Evolutionary conservation across 148 eudicot species (phyloP), one percentile per base, ranked within the genome.

Genomic region (Drosera capensis): DNA sequence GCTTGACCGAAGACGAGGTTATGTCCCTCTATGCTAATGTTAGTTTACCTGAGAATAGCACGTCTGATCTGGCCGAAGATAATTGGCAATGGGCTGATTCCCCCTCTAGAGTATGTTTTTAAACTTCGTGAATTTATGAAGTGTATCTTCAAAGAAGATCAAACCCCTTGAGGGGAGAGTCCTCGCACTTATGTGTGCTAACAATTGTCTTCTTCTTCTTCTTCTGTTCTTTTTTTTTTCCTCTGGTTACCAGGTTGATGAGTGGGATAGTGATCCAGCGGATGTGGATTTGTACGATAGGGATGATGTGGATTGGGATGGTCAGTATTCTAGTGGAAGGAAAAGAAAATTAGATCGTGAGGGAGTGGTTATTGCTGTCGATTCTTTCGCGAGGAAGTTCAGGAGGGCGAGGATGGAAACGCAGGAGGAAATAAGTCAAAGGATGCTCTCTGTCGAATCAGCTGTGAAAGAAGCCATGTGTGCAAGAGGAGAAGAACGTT

Each of bases 221-320:
- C n/a, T n/a, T n/a, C n/a, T n/a, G n/a, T 46, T 25, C 36, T 22
- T 45, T 20, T 42, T 51, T 58, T 2, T 18, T 23, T 45, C 31
- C 17, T 22, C 8, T 23, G 9, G 51, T 47, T 49, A 43, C 51
- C 56, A 92, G 99, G 82, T 79, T 66, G 99, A 92, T 61, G 99
- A 74, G 46, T 92, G 94, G 88, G 99, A 85, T 45, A 92, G 99
- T 66, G 99, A 82, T 65, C 99, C 95, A 46, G 94, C 86, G 45
- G 99, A 92, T 48, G 99, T 92, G 31, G 99, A 92, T 81, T 80
- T 92, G 29, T 92, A 73, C 58, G 99, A 92, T 60, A 74, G 95
- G 69, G 99, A 92, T 72, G 99, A 92, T 48, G 77, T 85, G 29
- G 99, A 92, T 52, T 92, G 86, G 94, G 99, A 92, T 76, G 99